Evolutionary conservation across 306 rosid genomes (phyloP), one percentile per base, ranked within the genome.

Genomic region (Prunus mira): DNA sequence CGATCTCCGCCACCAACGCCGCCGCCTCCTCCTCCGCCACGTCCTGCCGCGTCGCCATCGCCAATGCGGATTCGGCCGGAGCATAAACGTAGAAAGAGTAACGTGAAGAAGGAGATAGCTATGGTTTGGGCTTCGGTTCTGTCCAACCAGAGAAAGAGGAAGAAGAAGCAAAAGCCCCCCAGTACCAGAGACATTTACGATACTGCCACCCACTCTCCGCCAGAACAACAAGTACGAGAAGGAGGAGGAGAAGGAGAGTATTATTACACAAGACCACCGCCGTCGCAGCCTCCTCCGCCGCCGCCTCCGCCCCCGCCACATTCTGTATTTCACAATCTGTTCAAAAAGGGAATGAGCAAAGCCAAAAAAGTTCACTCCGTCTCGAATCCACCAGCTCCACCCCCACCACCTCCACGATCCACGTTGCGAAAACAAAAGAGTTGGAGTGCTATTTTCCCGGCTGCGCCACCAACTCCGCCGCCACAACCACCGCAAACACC

Each of bases 241-340:
- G 49, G 3, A 57, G 63, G 73, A 30, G 0, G 15, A 28, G 46
- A 3, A 65, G 49, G 3, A 66, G 66, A 76, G 5, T n/a, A 54
- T 13, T 65, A 27, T 47, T 9, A 66, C 5, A 56, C 76, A 19
- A 81, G 78, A 10, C 86, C 72, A 0, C 89, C 92, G 15, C 75
- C 86, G 3, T 71, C 89, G 17, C 90, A 80, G 0, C 88, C 90
- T 0, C 88, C 93, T 0, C 97, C 91, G 0, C 97, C 96, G 0
- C 98, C 98, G 0, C 97, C 93, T 0, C 96, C 87, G 0, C 92
- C 96, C 0, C 93, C 91, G 0, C 93, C 88, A 0, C 79, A 93
- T 3, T 95, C 99, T 0, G 83, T 90, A 12, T 88, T 95, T 58
- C 91, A 90, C 2, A 86, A 69, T 73, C 65, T 91, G 27, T 92